Conservation (phyloP, 306 rosid genomes). For the Prunus kanzakura region DNA sequence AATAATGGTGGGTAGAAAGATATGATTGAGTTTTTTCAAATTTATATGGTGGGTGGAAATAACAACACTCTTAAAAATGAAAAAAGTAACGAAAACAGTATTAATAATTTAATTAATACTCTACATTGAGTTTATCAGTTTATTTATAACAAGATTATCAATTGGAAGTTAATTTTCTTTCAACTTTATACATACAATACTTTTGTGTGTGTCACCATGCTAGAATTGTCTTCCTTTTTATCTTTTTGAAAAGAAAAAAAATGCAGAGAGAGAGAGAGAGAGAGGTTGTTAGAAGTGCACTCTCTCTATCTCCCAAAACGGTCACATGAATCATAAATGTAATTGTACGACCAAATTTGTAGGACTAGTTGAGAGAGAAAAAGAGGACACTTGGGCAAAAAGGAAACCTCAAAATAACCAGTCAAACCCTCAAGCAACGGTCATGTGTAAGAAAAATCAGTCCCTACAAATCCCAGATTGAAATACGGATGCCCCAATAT, state of each 20-base stretch:
- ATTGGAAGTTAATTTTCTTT: neutral
- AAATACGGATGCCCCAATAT: conserved; percentile 27
- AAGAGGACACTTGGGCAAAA: conserved; percentile 11
- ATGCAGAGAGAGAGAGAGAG: neutral
- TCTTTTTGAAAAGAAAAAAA: neutral
- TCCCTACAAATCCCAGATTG: conserved; percentile 14
- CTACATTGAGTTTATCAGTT: neutral
- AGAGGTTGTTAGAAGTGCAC: neutral
- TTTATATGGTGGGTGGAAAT: no score
- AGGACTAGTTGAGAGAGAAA: neutral
- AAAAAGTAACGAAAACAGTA: neutral
- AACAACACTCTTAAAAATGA: neutral
- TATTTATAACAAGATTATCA: neutral
- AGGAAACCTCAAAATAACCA: conserved; percentile 32
- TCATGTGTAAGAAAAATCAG: conserved; percentile 26
- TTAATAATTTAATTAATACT: neutral
- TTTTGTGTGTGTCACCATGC: neutral
- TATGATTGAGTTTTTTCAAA: no score
- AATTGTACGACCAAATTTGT: neutral
- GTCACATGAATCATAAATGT: neutral
- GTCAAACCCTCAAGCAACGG: conserved; percentile 30
- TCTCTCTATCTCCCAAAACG: neutral
- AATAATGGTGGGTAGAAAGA: no score
- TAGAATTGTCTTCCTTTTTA: neutral
- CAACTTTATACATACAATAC: neutral